Evolutionary conservation across 805 yeast species (phyloP).

Genomic region (Myxozyma neglecta): DNA sequence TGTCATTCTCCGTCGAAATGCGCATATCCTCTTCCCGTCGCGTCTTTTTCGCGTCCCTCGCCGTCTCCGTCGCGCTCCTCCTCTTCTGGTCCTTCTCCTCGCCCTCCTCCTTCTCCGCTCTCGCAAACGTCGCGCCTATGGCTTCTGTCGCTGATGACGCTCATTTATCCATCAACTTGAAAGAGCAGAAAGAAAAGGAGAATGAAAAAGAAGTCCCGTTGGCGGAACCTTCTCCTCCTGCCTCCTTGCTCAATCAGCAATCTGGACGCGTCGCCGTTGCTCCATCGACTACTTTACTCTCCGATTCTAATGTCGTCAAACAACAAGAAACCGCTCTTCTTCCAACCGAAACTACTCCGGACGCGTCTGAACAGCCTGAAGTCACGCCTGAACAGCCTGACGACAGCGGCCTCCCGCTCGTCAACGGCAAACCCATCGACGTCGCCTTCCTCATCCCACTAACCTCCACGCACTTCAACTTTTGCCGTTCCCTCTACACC

Average conservation of each 20-base stretch:
- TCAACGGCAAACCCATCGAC: constrained; percentile 18
- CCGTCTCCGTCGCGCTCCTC: not conserved
- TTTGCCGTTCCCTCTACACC: constrained; percentile 31
- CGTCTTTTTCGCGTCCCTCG: constrained; percentile 1
- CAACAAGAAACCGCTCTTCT: too few species aligned
- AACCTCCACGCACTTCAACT: constrained; percentile 28
- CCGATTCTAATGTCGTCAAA: too few species aligned
- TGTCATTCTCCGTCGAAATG: not conserved
- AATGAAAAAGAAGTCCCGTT: too few species aligned
- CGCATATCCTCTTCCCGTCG: constrained; percentile 6
- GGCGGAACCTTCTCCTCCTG: too few species aligned
- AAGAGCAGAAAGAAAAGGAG: too few species aligned
- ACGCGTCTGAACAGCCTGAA: not conserved
- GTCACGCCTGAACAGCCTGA: too few species aligned
- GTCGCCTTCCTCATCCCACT: constrained; percentile 29
- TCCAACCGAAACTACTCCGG: too few species aligned
- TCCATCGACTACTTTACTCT: too few species aligned
- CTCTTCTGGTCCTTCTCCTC: constrained; percentile 2
- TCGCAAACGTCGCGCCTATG: constrained; percentile 1
- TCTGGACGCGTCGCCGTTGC: too few species aligned
- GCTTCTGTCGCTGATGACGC: constrained; percentile 1
- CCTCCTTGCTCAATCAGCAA: too few species aligned
- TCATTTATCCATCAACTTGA: too few species aligned
- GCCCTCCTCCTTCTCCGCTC: not conserved
- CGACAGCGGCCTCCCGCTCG: too few species aligned